Conservation (phyloP, 352 stramenopile species). For the Pythium sp. region DNA sequence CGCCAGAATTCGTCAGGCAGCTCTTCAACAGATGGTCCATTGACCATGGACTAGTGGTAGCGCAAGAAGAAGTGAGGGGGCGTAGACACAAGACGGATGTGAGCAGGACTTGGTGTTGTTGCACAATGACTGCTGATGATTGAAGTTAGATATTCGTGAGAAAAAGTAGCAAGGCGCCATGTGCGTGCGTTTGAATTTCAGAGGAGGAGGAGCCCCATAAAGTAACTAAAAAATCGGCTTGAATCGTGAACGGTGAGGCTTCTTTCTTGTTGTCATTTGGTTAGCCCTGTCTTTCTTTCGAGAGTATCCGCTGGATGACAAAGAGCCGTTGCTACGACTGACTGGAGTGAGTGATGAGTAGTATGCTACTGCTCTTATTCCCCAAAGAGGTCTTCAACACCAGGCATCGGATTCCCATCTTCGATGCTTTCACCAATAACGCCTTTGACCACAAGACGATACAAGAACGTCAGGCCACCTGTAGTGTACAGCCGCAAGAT, state of each 20-base stretch:
- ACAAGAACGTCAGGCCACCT: slow-evolving; percentile 37
- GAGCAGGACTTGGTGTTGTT: background rate
- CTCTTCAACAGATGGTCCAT: slow-evolving; percentile 29
- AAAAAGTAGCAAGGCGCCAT: slow-evolving; percentile 10
- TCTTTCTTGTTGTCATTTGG: background rate
- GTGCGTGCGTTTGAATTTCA: slow-evolving; percentile 11
- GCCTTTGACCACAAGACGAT: background rate
- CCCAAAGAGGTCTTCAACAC: slow-evolving; percentile 17
- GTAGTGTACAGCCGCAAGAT: slow-evolving; percentile 68
- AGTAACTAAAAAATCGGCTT: slow-evolving; percentile 12
- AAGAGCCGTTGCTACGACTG: background rate
- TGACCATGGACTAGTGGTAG: slow-evolving; percentile 31
- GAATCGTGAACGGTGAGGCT: background rate
- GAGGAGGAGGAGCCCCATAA: slow-evolving; percentile 8
- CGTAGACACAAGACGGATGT: background rate
- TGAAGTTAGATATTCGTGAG: slow-evolving; percentile 18
- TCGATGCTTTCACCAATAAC: background rate
- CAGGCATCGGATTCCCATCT: background rate
- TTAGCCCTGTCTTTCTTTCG: background rate
- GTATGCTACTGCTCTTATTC: background rate
- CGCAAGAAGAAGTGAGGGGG: background rate
- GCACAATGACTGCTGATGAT: background rate
- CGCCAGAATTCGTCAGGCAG: slow-evolving; percentile 27
- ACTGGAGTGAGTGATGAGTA: background rate
- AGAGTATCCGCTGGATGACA: too few species aligned